Percentiles rank a stretch among this genome's conserved stretches.
These are phyloP conservation scores for Ustilago sp. DNA, from an alignment of 1,284 basidiomycete species.

Conservation along the genomic window DNA sequence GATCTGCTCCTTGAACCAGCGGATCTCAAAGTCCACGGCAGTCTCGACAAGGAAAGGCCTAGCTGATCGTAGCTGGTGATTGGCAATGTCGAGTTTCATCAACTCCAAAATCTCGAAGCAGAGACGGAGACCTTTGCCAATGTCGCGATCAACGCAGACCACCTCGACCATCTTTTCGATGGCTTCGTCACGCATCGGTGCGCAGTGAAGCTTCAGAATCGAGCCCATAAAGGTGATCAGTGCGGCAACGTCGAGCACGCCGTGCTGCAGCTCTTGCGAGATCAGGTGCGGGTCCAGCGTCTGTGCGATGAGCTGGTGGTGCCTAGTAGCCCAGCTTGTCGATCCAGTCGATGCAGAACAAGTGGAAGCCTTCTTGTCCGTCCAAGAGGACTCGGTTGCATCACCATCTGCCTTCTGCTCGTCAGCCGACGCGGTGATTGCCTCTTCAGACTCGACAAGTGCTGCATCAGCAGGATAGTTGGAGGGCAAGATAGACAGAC, in stretches of 20 bases:
- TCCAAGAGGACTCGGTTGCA: neutral
- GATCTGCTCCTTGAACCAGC: constrained; percentile 78
- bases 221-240: constrained; percentile 83
- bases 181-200: constrained; percentile 86
- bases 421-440: neutral
- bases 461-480: constrained; percentile 73
- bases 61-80: constrained; percentile 89
- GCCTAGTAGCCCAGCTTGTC: constrained; percentile 30
- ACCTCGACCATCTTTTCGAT: constrained; percentile 82
- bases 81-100: constrained; percentile 96
- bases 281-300: constrained; percentile 76
- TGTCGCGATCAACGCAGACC: constrained; percentile 65
- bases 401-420: constrained; percentile 13
- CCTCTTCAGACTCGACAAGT: constrained; percentile 70
- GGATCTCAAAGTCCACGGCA: constrained; percentile 83
- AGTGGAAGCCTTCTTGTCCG: constrained; percentile 6
- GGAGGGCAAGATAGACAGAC: constrained; percentile 80
- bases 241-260: constrained; percentile 83
- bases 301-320: constrained; percentile 70
- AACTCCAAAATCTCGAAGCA: constrained; percentile 92
- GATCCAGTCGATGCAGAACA: constrained; percentile 7
- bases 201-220: constrained; percentile 88
- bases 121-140: constrained; percentile 81
- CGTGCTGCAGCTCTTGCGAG: constrained; percentile 81
- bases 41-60: constrained; percentile 85